Evolutionary conservation across 208 protist species (phyloP), one percentile per base, ranked within the genome.

Genomic region (Endotrypanum monterogeii): DNA sequence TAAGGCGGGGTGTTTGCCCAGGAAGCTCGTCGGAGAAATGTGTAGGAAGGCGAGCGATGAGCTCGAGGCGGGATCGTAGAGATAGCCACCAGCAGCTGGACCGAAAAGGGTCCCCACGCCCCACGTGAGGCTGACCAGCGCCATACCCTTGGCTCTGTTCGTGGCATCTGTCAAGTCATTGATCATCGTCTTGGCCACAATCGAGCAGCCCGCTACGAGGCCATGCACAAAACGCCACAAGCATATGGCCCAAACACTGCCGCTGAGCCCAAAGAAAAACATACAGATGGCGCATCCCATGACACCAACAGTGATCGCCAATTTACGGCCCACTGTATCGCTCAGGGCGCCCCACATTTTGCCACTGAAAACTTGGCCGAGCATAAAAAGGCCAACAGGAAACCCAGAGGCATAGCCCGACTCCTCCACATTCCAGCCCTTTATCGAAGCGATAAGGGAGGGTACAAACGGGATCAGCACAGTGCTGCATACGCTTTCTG

Each of bases 71-170:
- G 91, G 91, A 67, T 94, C 71, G 74, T 96, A 96, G 48, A 96
- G 80, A 46, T 84, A 83, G 18, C 91, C 91, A 14, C 91, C 91
- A 23, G 91, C 75, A 12, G 79, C 58, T 6, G 89, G 87, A 18
- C 91, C 91, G 32, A 96, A 76, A 8, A 93, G 80, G 14, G 84
- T 88, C n/a, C 91, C 91, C 0, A 92, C 66, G 28, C 89, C 86
- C 89, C 89, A 96, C 3, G 87, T 89, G 70, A 99, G 98, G 73
- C 96, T 99, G 46, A 99, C 97, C 58, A 99, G 98, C 39, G 98
- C 98, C 68, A 99, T 99, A 52, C 98, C 98, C 65, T 89, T 86
- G 12, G 90, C 85, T 55, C 92, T 79, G 54, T 88, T 94, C 1
- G 89, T 91, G 41, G 76, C 73, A 71, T 96, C 91, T 1, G 91